Conservation (phyloP, 208 protist species). For the Trypanosoma platydactyli region DNA sequence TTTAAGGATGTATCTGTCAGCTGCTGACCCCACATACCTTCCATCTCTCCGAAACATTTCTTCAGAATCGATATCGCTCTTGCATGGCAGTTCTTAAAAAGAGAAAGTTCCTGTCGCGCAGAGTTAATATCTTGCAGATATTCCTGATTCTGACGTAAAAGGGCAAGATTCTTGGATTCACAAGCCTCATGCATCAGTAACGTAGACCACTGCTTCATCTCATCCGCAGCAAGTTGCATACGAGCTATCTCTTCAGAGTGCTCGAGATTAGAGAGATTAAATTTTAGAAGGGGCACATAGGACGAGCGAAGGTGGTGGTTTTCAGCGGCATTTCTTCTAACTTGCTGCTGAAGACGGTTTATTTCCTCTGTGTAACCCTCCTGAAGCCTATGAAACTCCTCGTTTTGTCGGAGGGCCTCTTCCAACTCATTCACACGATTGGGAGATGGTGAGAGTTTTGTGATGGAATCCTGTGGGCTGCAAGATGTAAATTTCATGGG, state of each 20-base stretch:
- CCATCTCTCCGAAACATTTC: not conserved
- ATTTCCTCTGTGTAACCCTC: constrained; percentile 4
- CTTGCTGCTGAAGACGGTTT: constrained; percentile 1
- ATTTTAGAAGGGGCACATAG: not conserved
- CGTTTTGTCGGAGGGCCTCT: constrained; percentile 9
- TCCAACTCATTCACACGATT: constrained; percentile 18
- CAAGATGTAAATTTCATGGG: not conserved
- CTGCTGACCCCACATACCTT: not conserved
- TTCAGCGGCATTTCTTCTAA: not conserved
- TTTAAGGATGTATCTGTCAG: not conserved
- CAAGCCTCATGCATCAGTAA: constrained; percentile 14
- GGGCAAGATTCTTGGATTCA: constrained; percentile 14
- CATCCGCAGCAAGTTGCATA: not conserved
- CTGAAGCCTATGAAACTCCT: not conserved
- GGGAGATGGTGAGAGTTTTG: not conserved
- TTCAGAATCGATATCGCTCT: constrained; percentile 18
- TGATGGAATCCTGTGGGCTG: not conserved
- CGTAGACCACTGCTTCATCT: constrained; percentile 7
- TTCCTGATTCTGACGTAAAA: not conserved
- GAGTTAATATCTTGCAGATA: constrained; percentile 3
- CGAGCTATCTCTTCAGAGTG: constrained; percentile 18
- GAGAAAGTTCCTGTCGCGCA: constrained; percentile 6
- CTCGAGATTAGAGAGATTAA: constrained; percentile 8
- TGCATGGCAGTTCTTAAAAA: constrained; percentile 4
- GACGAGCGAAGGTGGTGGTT: not conserved